Conservation (phyloP, 306 rosid species). For the Cucurbita maxima region DNA sequence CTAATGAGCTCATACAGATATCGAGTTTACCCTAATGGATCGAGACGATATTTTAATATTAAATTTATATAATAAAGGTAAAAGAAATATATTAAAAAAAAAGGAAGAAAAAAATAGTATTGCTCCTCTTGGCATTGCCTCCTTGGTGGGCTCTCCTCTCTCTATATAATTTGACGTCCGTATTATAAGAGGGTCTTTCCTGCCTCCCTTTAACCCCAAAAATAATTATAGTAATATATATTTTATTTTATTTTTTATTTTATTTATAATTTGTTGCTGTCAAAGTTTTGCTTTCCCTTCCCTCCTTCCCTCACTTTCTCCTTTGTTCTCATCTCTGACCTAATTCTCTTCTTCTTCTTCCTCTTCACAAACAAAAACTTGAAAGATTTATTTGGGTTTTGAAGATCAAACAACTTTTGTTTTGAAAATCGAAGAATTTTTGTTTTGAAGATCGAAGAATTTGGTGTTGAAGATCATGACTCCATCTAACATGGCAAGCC, state of each 20-base stretch:
- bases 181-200: slow-evolving; percentile 25
- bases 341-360: slow-evolving; percentile 13
- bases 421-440: too few relatives aligned
- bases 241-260: not conserved
- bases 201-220: slow-evolving; percentile 19
- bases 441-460: too few relatives aligned
- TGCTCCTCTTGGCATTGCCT: not conserved
- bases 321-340: slow-evolving; percentile 33
- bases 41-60: too few relatives aligned
- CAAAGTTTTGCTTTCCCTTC: slow-evolving; percentile 36
- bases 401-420: too few relatives aligned
- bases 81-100: not conserved
- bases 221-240: not conserved
- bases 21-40: too few relatives aligned
- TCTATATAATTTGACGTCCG: slow-evolving; percentile 70
- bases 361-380: not conserved
- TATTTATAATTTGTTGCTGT: not conserved
- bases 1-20: too few relatives aligned
- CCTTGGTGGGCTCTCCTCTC: slow-evolving; percentile 42
- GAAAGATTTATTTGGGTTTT: too few relatives aligned
- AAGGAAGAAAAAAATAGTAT: slow-evolving; percentile 13
- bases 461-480: slow-evolving; percentile 12
- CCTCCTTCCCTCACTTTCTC: slow-evolving; percentile 16
- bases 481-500: slow-evolving; percentile 63
- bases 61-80: not conserved